Evolutionary conservation across 768 basidiomycete genomes (phyloP).

Genomic region (Trametes villosa): DNA sequence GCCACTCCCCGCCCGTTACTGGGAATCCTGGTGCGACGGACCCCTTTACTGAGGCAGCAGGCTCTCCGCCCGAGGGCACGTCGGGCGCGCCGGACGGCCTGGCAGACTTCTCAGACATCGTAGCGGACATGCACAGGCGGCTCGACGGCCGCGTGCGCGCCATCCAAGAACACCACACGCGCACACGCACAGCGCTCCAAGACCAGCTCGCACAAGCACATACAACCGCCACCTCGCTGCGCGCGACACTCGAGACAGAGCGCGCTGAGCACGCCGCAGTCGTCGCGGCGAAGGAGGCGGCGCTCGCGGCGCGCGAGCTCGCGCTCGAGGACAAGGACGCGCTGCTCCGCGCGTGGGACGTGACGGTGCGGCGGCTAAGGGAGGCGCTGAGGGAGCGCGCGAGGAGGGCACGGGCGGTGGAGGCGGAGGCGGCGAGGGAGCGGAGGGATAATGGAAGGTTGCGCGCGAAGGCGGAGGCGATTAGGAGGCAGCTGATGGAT

Average conservation of each 20-base stretch:
- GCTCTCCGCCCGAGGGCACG: no score
- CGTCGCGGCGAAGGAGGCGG: not conserved
- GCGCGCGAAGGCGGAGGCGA: no score
- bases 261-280: not conserved
- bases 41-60: not conserved
- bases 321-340: conserved; percentile 2
- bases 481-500: no score
- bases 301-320: not conserved
- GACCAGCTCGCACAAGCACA: not conserved
- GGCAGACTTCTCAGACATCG: not conserved
- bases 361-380: not conserved
- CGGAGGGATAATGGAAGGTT: no score
- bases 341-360: not conserved
- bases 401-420: not conserved
- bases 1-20: no score
- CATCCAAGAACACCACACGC: not conserved
- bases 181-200: not conserved
- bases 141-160: not conserved
- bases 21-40: not conserved
- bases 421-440: not conserved
- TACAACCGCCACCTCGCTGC: not conserved
- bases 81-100: not conserved
- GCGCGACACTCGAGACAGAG: not conserved
- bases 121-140: not conserved
- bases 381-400: not conserved